Percentiles rank a stretch among this genome's conserved stretches.
Evolutionary conservation across 306 rosid species (phyloP).

Genomic region (Benincasa hispida): DNA sequence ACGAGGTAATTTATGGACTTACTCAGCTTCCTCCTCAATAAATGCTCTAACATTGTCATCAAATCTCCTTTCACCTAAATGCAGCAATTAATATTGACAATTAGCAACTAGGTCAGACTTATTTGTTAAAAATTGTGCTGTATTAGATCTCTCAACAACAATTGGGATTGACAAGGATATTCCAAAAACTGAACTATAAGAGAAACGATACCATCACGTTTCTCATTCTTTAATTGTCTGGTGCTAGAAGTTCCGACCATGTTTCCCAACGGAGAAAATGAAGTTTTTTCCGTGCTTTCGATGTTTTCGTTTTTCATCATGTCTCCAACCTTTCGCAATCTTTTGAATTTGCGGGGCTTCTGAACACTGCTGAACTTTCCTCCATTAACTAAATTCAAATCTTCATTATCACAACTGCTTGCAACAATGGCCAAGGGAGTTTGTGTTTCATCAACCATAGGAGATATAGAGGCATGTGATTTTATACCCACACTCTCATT

Average conservation of each 20-base stretch:
- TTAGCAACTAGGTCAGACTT: not conserved
- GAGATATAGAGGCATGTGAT: slow-evolving; percentile 33
- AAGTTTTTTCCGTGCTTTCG: slow-evolving; percentile 17
- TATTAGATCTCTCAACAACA: not conserved
- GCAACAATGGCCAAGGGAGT: slow-evolving; percentile 23
- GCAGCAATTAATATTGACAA: slow-evolving; percentile 1
- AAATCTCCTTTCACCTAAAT: slow-evolving; percentile 52
- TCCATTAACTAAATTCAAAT: slow-evolving; percentile 39
- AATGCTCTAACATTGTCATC: slow-evolving; percentile 33
- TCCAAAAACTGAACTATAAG: not conserved
- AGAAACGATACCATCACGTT: slow-evolving; percentile 31
- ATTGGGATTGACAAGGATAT: not conserved
- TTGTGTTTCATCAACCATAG: slow-evolving; percentile 24
- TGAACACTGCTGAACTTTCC: slow-evolving; percentile 41
- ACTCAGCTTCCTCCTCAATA: slow-evolving; percentile 96
- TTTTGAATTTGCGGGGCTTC: slow-evolving; percentile 45
- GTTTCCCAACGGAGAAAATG: slow-evolving; percentile 14
- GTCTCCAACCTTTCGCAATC: slow-evolving; percentile 60
- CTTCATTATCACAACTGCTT: slow-evolving; percentile 42
- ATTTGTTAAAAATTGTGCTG: not conserved
- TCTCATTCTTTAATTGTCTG: slow-evolving; percentile 19
- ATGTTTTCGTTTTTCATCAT: slow-evolving; percentile 20
- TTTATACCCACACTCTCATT: slow-evolving; percentile 24
- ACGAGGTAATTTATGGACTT: slow-evolving; percentile 23
- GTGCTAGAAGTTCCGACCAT: slow-evolving; percentile 16